A percentile compares a stretch with the other conserved stretches of the same genome.
Conservation (phyloP, 2,329 filamentous ascomycete genomes). For the Aspergillus novoparasiticus region DNA sequence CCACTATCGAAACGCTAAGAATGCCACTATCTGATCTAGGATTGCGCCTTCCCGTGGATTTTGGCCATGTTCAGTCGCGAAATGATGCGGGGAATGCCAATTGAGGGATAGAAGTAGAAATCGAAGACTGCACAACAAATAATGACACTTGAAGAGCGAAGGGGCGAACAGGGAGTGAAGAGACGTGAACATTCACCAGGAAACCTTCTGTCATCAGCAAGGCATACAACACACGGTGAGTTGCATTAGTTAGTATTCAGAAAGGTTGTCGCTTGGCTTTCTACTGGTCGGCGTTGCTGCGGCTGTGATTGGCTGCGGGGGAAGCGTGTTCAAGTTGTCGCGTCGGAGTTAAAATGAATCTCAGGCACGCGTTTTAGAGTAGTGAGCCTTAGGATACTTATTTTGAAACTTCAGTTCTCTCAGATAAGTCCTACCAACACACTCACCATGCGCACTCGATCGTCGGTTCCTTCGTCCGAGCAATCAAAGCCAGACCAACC, state of each 20-base stretch:
- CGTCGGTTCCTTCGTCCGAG: constrained; percentile 23
- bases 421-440: too few relatives aligned
- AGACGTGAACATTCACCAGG: neutral
- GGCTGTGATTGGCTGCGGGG: constrained; percentile 28
- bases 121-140: neutral
- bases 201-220: neutral
- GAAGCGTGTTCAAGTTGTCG: constrained; percentile 27
- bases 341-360: constrained; percentile 13
- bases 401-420: neutral
- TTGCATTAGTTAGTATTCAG: neutral
- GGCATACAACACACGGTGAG: neutral
- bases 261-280: neutral
- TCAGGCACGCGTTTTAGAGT: neutral
- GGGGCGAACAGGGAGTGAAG: neutral
- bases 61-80: constrained; percentile 16
- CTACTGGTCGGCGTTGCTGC: constrained; percentile 1
- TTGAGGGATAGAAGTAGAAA: neutral
- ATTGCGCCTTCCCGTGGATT: neutral
- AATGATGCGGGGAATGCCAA: constrained; percentile 13
- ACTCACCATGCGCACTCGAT: constrained; percentile 26
- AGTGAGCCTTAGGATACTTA: too few relatives aligned
- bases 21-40: neutral
- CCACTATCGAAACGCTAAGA: neutral
- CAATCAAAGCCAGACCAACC: constrained; percentile 23
- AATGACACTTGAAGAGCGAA: neutral